A percentile compares a stretch with the other conserved stretches of the same genome.
phyloP scores from a whole-genome alignment of 1,284 basidiomycete genomes.

The Heliocybe sulcata region DNA sequence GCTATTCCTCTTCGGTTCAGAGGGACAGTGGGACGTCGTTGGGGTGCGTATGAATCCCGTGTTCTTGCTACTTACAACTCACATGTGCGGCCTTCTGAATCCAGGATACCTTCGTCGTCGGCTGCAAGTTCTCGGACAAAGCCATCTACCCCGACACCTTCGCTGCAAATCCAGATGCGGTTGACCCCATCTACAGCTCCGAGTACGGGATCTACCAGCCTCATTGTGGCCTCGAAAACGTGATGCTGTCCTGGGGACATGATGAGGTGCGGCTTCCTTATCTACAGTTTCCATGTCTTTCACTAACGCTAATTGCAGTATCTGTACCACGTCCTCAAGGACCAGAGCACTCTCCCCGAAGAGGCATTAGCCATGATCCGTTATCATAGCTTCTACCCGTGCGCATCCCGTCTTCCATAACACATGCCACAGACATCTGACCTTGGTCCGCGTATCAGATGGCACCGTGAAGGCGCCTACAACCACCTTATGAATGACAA shows the following conservation, averaged over 20 bases:
- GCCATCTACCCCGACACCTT: constrained; percentile 87
- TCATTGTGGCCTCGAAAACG: constrained; percentile 83
- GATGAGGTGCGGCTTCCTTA: constrained; percentile 54
- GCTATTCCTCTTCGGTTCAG: constrained; percentile 72
- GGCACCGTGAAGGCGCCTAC: constrained; percentile 85
- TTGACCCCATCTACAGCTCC: constrained; percentile 71
- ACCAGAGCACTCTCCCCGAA: constrained; percentile 72
- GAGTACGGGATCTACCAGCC: constrained; percentile 81
- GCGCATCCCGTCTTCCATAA: constrained; percentile 14
- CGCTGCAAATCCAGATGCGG: constrained; percentile 67
- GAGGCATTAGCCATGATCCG: constrained; percentile 89
- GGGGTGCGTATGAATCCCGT: constrained; percentile 43
- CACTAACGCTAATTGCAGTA: constrained; percentile 37
- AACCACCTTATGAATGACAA: constrained; percentile 67
- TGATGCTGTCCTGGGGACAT: constrained; percentile 89
- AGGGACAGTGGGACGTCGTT: constrained; percentile 92
- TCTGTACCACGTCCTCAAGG: constrained; percentile 70
- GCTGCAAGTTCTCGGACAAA: constrained; percentile 79
- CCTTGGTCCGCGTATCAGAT: constrained; percentile 28
- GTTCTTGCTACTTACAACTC: neutral
- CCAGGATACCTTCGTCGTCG: constrained; percentile 85
- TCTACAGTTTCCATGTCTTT: constrained; percentile 8
- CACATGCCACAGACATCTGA: neutral
- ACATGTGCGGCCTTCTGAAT: constrained; percentile 2
- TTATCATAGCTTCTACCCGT: constrained; percentile 92